phyloP scores from a whole-genome alignment of 352 stramenopile species.

The Phytophthora quininea region DNA sequence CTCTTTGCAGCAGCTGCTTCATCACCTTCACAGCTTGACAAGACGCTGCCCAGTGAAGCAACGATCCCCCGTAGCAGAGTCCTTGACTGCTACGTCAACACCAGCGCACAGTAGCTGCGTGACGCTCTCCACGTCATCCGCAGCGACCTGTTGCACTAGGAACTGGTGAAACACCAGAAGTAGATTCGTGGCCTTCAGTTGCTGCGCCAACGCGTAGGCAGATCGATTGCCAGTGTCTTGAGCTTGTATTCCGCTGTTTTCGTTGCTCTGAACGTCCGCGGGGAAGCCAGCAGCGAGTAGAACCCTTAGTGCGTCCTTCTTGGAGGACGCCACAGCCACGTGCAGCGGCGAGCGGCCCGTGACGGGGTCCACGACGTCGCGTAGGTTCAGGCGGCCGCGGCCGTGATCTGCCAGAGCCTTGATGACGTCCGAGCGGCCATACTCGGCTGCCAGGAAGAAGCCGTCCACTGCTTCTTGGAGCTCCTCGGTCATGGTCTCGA shows the following conservation, averaged over 20 bases:
- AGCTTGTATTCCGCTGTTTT: not conserved
- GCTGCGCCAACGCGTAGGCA: conserved; percentile 69
- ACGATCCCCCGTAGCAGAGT: conserved; percentile 61
- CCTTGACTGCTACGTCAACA: conserved; percentile 55
- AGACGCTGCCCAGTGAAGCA: conserved; percentile 83
- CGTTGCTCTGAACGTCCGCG: conserved; percentile 53
- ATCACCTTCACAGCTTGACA: conserved; percentile 71
- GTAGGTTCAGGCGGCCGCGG: conserved; percentile 53
- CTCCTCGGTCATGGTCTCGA: conserved; percentile 35
- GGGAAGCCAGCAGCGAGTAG: conserved; percentile 81
- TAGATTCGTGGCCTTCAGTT: conserved; percentile 61
- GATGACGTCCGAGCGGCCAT: conserved; percentile 85
- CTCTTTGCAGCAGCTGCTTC: conserved; percentile 45
- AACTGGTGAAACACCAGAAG: conserved; percentile 89
- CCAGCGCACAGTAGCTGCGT: conserved; percentile 65
- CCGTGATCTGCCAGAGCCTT: conserved; percentile 81
- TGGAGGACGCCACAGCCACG: conserved; percentile 71
- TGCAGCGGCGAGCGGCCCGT: conserved; percentile 79
- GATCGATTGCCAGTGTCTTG: conserved; percentile 33
- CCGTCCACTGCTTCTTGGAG: conserved; percentile 75
- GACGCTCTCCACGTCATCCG: conserved; percentile 63
- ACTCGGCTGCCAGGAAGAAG: conserved; percentile 85
- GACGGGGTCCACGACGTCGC: conserved; percentile 58
- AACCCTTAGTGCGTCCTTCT: conserved; percentile 80
- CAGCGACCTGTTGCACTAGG: conserved; percentile 82